A percentile compares a stretch with the other conserved stretches of the same genome.
Conservation (phyloP, 257 asterid genomes). For the Eucommia ulmoides region DNA sequence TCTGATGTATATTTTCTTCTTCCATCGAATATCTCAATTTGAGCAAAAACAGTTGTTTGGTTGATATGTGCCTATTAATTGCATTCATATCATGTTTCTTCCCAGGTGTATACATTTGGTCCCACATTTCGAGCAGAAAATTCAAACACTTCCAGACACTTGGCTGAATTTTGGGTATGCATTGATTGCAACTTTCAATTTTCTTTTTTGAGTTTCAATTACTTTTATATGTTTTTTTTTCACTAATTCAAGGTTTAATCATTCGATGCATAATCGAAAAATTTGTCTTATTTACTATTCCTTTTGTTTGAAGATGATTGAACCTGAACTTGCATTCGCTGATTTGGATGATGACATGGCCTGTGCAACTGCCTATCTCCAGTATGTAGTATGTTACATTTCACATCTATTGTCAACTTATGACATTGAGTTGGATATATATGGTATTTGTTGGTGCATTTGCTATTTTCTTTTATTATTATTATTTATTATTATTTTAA, state of each 20-base stretch:
- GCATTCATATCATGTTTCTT: too few relatives aligned
- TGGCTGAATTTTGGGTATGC: slow-evolving; percentile 94
- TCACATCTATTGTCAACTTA: slow-evolving; percentile 24
- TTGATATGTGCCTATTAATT: background rate
- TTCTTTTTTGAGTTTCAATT: slow-evolving; percentile 3
- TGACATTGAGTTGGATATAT: background rate
- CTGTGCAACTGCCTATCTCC: slow-evolving; percentile 99
- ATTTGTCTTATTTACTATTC: slow-evolving; percentile 17
- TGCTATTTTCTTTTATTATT: background rate
- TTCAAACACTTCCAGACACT: slow-evolving; percentile 90
- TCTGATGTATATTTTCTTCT: slow-evolving; percentile 53
- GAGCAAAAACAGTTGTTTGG: background rate
- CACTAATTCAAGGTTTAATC: slow-evolving; percentile 3
- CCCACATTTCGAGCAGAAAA: slow-evolving; percentile 99
- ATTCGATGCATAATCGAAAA: slow-evolving; percentile 6
- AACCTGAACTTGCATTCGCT: slow-evolving; percentile 98
- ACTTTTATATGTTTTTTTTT: slow-evolving; percentile 5
- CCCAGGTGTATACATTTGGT: slow-evolving; percentile 95
- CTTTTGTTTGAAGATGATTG: slow-evolving; percentile 62
- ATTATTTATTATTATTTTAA: slow-evolving; percentile 5
- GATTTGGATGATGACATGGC: slow-evolving; percentile 99
- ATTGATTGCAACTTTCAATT: slow-evolving; percentile 3
- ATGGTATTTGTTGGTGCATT: slow-evolving; percentile 6
- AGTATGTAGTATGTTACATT: slow-evolving; percentile 97
- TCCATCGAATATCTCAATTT: background rate